Conservation (phyloP, 768 basidiomycete genomes). For the Suillus hirtellus region DNA sequence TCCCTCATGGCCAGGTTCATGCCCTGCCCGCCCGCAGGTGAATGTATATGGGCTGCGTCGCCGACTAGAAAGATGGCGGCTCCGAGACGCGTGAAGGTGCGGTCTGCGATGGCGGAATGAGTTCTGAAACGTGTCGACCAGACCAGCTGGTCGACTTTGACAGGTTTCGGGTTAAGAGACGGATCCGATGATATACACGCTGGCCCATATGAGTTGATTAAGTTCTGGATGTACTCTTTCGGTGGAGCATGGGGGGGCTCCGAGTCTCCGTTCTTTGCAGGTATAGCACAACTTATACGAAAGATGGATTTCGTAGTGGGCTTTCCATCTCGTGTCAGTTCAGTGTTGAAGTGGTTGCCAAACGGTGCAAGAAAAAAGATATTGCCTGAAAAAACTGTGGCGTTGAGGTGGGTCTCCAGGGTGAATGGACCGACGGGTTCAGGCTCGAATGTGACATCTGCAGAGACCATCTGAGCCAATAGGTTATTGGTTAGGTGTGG, state of each 20-base stretch:
- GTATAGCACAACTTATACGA: slow-evolving; percentile 39
- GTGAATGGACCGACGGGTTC: slow-evolving; percentile 15
- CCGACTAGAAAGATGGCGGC: too few species aligned
- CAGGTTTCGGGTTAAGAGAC: slow-evolving; percentile 21
- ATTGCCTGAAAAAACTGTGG: slow-evolving; percentile 25
- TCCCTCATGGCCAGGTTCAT: slow-evolving; percentile 62
- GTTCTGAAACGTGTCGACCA: slow-evolving; percentile 46
- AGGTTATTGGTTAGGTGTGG: slow-evolving; percentile 16
- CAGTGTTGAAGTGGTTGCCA: slow-evolving; percentile 15
- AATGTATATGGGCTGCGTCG: too few species aligned
- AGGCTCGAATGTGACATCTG: slow-evolving; percentile 44
- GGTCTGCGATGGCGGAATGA: slow-evolving; percentile 42
- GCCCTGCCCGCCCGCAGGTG: slow-evolving; percentile 54
- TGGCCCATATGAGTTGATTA: slow-evolving; percentile 6
- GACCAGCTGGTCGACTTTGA: slow-evolving; percentile 34
- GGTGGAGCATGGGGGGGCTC: slow-evolving; percentile 19
- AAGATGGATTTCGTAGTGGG: slow-evolving; percentile 23
- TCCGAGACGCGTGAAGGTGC: slow-evolving; percentile 30
- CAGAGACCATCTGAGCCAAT: slow-evolving; percentile 43
- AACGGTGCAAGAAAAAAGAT: slow-evolving; percentile 37
- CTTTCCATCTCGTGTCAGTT: background rate
- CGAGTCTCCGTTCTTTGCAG: slow-evolving; percentile 13
- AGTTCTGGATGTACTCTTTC: slow-evolving; percentile 8
- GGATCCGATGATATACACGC: slow-evolving; percentile 1
- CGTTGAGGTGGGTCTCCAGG: slow-evolving; percentile 16